Percentiles rank a stretch among this genome's conserved stretches.
phyloP scores from a whole-genome alignment of 1,284 basidiomycete species.

The Lentinula novae-zelandiae region DNA sequence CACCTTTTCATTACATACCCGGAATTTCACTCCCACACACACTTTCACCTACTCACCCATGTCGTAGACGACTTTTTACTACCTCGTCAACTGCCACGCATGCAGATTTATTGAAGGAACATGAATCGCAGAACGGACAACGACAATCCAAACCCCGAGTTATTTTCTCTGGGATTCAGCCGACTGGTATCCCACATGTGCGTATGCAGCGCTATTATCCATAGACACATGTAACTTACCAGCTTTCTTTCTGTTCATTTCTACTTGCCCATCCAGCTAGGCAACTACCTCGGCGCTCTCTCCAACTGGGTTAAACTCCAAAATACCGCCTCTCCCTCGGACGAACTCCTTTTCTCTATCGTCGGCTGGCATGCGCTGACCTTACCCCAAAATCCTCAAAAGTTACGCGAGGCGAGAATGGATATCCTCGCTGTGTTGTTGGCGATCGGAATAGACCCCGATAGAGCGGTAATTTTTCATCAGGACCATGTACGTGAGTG shows the following conservation, averaged over 20 bases:
- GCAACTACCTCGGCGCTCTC: constrained; percentile 90
- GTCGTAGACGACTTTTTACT: too few species aligned
- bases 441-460: constrained; percentile 82
- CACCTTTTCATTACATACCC: too few species aligned
- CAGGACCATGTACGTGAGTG: constrained; percentile 75
- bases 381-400: constrained; percentile 76
- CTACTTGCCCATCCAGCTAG: constrained; percentile 53
- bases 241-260: neutral
- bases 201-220: neutral
- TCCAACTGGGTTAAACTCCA: constrained; percentile 87
- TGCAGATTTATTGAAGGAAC: too few species aligned
- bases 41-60: too few species aligned
- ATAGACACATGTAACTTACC: constrained; percentile 1
- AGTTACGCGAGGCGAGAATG: constrained; percentile 58
- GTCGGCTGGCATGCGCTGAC: constrained; percentile 94
- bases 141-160: constrained; percentile 5
- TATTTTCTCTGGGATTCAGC: constrained; percentile 50
- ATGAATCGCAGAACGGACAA: too few species aligned
- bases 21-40: too few species aligned
- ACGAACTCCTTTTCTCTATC: constrained; percentile 79
- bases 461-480: constrained; percentile 76
- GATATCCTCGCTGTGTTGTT: constrained; percentile 85
- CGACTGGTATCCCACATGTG: constrained; percentile 34
- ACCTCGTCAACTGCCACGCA: too few species aligned
- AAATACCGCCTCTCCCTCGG: constrained; percentile 47